Conservation (phyloP, 2,329 filamentous ascomycete species). For the Fusarium sp. region DNA sequence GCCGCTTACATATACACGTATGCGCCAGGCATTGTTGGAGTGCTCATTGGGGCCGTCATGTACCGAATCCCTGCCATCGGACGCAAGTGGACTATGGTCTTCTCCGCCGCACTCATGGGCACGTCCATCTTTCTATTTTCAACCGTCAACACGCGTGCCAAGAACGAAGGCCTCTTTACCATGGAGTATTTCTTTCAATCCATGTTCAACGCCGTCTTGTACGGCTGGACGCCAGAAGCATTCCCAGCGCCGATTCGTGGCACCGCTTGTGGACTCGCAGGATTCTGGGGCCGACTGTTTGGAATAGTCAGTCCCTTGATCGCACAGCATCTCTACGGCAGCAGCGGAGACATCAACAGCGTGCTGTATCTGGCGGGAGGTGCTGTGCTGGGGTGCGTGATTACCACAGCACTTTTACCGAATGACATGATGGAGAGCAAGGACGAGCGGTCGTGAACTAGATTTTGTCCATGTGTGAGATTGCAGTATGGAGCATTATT, state of each 20-base stretch:
- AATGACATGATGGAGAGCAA: conserved; percentile 48
- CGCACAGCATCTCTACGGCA: conserved; percentile 56
- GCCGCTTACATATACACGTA: conserved; percentile 64
- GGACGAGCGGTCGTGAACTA: conserved; percentile 40
- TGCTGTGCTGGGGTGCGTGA: conserved; percentile 61
- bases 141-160: conserved; percentile 50
- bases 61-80: conserved; percentile 51
- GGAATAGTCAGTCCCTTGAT: conserved; percentile 66
- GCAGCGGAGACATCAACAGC: conserved; percentile 54
- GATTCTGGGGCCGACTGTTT: conserved; percentile 67
- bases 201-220: conserved; percentile 50
- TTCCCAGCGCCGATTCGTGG: conserved; percentile 65
- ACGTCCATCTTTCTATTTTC: conserved; percentile 59
- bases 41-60: conserved; percentile 56
- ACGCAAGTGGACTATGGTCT: conserved; percentile 54
- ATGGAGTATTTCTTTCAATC: conserved; percentile 58
- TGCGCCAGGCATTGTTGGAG: conserved; percentile 60
- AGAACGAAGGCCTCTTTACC: conserved; percentile 52
- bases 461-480: no score
- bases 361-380: conserved; percentile 66
- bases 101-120: conserved; percentile 57
- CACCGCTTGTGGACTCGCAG: conserved; percentile 64
- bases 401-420: conserved; percentile 60
- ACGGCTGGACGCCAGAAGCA: conserved; percentile 63
- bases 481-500: no score